Percentiles rank a stretch among this genome's conserved stretches.
These are phyloP conservation scores for Amanita phalloides DNA, from an alignment of 768 basidiomycete genomes.

Conservation along the genomic window DNA sequence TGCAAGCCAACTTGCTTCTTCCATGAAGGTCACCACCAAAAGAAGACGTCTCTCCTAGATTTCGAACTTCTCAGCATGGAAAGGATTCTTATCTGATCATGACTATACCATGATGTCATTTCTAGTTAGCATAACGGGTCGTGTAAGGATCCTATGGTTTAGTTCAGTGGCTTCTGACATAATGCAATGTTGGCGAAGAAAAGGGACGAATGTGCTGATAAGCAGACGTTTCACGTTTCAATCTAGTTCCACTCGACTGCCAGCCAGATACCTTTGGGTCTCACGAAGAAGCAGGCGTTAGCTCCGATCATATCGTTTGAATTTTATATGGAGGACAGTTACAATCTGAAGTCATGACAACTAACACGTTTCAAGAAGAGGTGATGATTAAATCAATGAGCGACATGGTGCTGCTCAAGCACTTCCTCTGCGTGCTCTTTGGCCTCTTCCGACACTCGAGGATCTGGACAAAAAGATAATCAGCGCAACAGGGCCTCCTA, in stretches of 20 bases:
- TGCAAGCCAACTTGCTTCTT: neutral
- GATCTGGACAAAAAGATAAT: constrained; percentile 5
- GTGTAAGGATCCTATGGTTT: neutral
- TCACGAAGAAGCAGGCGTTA: neutral
- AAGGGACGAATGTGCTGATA: neutral
- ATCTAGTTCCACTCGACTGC: neutral
- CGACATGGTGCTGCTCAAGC: constrained; percentile 8
- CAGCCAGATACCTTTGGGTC: neutral
- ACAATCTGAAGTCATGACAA: too few species aligned
- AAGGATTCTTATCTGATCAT: neutral
- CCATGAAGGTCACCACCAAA: neutral
- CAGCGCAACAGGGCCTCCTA: neutral
- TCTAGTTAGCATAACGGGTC: neutral
- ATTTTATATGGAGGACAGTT: too few species aligned
- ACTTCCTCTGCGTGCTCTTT: constrained; percentile 11
- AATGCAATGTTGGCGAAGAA: neutral
- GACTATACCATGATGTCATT: neutral
- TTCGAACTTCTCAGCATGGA: neutral
- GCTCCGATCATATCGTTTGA: too few species aligned
- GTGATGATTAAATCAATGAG: neutral
- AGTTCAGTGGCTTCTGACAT: neutral
- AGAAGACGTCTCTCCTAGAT: neutral
- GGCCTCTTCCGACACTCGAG: constrained; percentile 10
- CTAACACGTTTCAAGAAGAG: too few species aligned
- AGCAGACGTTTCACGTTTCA: neutral